Conservation (phyloP, 2,329 filamentous ascomycete species). For the Penicillium sp. region DNA sequence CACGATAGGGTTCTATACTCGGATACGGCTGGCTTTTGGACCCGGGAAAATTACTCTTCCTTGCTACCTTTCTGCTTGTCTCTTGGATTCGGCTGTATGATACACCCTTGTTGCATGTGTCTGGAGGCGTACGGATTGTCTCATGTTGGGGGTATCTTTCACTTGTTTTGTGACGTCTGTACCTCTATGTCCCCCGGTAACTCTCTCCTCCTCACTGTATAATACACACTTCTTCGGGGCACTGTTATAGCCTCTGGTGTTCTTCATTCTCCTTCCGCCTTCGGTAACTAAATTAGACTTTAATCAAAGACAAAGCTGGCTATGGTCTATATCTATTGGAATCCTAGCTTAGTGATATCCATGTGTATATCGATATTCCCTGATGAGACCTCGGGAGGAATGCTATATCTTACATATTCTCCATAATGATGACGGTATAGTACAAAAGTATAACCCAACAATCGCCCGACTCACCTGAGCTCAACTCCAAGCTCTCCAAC, state of each 20-base stretch:
- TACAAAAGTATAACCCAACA: conserved; percentile 9
- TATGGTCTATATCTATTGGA: not conserved
- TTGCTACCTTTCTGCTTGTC: conserved; percentile 19
- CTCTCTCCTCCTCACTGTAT: conserved; percentile 32
- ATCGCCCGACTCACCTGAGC: conserved; percentile 48
- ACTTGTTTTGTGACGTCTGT: conserved; percentile 17
- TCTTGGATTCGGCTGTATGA: conserved; percentile 29
- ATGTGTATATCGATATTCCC: not conserved
- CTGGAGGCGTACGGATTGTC: conserved; percentile 26
- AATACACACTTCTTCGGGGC: conserved; percentile 20
- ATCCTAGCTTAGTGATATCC: not conserved
- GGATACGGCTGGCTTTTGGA: conserved; percentile 19
- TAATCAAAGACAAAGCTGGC: not conserved
- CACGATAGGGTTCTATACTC: conserved; percentile 20
- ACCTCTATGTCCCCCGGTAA: conserved; percentile 12
- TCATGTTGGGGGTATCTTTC: conserved; percentile 19
- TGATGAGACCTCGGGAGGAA: not conserved
- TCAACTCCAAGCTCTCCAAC: conserved; percentile 68
- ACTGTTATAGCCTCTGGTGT: conserved; percentile 8
- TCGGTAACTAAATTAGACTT: not conserved
- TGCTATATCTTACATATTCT: conserved; percentile 15
- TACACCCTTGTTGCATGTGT: conserved; percentile 26
- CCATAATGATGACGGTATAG: conserved; percentile 7
- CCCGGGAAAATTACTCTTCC: conserved; percentile 17
- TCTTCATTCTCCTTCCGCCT: conserved; percentile 7